A percentile compares a stretch with the other conserved stretches of the same genome.
Conservation (phyloP, 306 rosid genomes). For the Quercus berberidifolia region DNA sequence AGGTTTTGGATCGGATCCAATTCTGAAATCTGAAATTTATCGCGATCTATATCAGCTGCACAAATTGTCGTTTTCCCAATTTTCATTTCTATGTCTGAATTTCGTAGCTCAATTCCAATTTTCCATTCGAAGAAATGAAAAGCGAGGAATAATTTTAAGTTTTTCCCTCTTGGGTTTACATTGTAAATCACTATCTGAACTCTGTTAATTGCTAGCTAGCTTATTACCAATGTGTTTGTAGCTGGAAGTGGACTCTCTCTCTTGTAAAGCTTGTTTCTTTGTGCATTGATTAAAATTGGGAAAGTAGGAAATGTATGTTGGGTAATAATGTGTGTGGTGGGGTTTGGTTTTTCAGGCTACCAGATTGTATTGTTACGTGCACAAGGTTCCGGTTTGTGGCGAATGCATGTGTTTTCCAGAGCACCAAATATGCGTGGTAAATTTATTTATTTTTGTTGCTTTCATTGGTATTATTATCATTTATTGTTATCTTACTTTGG, state of each 20-base stretch:
- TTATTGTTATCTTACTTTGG: neutral
- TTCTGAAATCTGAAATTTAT: conserved; percentile 14
- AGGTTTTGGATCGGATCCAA: conserved; percentile 50
- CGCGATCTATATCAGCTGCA: conserved; percentile 33
- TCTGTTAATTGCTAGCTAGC: neutral
- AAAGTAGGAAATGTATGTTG: neutral
- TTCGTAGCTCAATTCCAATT: neutral
- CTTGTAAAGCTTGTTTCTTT: neutral
- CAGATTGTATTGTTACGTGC: conserved; percentile 93
- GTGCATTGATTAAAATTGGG: neutral
- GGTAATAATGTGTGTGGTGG: neutral
- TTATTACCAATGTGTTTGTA: neutral
- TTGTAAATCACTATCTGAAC: neutral
- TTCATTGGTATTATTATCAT: neutral
- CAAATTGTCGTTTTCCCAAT: neutral
- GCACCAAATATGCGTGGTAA: conserved; percentile 96
- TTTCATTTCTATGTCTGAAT: neutral
- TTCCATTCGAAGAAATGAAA: neutral
- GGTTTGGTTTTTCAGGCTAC: conserved; percentile 74
- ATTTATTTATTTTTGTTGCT: neutral
- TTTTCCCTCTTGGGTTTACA: neutral
- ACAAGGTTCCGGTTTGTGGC: conserved; percentile 99
- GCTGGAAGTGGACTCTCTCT: neutral
- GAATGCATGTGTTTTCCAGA: conserved; percentile 97
- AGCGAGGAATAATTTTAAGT: neutral